These are phyloP conservation scores for Syzygium aqueum DNA, from an alignment of 345 rosid species.

Conservation along the genomic window DNA sequence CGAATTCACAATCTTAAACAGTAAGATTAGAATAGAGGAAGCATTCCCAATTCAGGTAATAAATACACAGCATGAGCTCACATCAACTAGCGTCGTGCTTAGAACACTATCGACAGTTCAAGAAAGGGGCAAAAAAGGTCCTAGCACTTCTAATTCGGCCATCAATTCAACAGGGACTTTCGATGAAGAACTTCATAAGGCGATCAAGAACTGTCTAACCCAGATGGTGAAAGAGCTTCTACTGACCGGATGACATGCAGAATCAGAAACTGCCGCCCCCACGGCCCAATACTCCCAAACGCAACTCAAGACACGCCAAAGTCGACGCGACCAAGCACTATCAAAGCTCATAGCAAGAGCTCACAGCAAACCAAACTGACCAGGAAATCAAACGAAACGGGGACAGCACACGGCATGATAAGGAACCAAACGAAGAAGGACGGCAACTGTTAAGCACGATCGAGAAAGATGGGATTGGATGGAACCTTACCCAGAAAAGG, in stretches of 20 bases:
- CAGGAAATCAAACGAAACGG: background rate
- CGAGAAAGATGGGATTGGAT: background rate
- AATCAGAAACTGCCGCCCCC: background rate
- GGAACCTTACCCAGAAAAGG: background rate
- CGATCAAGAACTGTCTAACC: background rate
- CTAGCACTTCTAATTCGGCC: background rate
- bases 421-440: background rate
- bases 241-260: background rate
- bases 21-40: background rate
- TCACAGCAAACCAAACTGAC: background rate
- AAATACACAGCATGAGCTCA: background rate
- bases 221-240: background rate
- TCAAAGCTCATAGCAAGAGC: background rate
- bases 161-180: background rate
- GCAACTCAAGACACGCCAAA: background rate
- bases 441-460: background rate
- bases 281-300: background rate
- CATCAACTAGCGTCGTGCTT: background rate
- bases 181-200: background rate
- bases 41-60: background rate
- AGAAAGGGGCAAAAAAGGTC: background rate
- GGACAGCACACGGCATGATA: background rate
- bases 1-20: background rate
- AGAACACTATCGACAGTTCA: background rate
- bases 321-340: background rate